Evolutionary conservation across 2,329 filamentous ascomycete species (phyloP), one percentile per base, ranked within the genome.

Genomic region (Ophiognomonia clavigignenti-juglandacearum): DNA sequence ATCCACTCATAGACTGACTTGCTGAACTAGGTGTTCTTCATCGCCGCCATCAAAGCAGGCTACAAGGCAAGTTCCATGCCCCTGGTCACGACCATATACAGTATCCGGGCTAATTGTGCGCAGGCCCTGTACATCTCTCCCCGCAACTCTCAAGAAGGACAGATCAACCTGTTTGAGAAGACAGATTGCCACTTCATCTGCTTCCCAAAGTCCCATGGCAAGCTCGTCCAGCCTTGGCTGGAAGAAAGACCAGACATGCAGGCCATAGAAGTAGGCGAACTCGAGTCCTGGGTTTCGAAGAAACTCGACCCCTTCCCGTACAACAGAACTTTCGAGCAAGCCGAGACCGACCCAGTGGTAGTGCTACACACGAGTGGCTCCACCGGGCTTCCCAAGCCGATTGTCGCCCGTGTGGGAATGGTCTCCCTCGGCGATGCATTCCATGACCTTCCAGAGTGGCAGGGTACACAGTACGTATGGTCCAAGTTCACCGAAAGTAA

Each of bases 81-180:
- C 13, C 7, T 13, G 7, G 13, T 29, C 26, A 7, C 26, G 26
- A 7, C 7, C 26, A 29, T n/a, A 29, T 29, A 29, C 13, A 7
- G 7, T 29, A 13, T 13, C 26, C 26, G 13, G 7, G 26, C 26
- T 29, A 13, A 29, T 29, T 7, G 26, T 29, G 13, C 8, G 22
- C 6, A 39, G 36, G 8, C 36, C 4, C 45, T 47, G 38, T 47
- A 26, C 24, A 35, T 38, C 2, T 42, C 45, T 3, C 39, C 23
- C 5, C 11, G 45, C 14, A 47, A 41, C 38, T 20, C 16, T 11
- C 19, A 24, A 11, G 7, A 42, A 16, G 38, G 38, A 2, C 24
- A 42, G 9, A 6, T 42, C 1, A 27, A 38, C 19, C 67, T 10
- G 63, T 65, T 19, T 64, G 65, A 9, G 57, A 57, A 3, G 60